These are phyloP conservation scores for Puccinia coronata DNA, from an alignment of 1,284 basidiomycete species.

Conservation along the genomic window DNA sequence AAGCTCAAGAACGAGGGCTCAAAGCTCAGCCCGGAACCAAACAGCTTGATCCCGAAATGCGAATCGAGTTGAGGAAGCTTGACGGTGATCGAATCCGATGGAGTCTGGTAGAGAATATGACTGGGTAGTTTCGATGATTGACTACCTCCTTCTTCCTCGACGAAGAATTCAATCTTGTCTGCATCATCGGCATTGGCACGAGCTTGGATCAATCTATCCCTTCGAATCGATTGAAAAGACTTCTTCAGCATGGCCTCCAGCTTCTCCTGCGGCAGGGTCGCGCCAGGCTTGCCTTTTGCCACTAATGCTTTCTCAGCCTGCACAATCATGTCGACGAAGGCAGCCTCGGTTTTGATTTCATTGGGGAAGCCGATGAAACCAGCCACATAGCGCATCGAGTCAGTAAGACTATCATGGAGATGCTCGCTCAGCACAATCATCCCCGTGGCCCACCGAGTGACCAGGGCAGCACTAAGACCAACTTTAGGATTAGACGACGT, in stretches of 20 bases:
- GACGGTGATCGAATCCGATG: slow-evolving; percentile 80
- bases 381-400: slow-evolving; percentile 46
- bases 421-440: slow-evolving; percentile 78
- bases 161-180: slow-evolving; percentile 70
- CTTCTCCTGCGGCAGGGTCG: slow-evolving; percentile 13
- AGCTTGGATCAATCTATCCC: slow-evolving; percentile 60
- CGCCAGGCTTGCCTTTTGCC: not conserved
- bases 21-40: slow-evolving; percentile 79
- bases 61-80: slow-evolving; percentile 78
- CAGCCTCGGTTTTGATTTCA: slow-evolving; percentile 21
- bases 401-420: slow-evolving; percentile 52
- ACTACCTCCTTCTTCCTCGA: not conserved
- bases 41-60: slow-evolving; percentile 73
- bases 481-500: slow-evolving; percentile 75
- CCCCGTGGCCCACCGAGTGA: slow-evolving; percentile 75
- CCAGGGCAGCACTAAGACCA: slow-evolving; percentile 74
- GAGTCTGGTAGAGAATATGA: slow-evolving; percentile 76
- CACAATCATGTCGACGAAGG: not conserved
- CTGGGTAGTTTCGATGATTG: slow-evolving; percentile 65
- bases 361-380: slow-evolving; percentile 26
- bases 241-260: slow-evolving; percentile 34
- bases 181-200: slow-evolving; percentile 70
- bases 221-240: slow-evolving; percentile 26
- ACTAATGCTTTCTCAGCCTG: not conserved
- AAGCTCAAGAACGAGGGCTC: slow-evolving; percentile 81